Evolutionary conservation across 1,139 yeast species (phyloP), one percentile per base, ranked within the genome.

Genomic region (Saccharomycopsis crataegensis): DNA sequence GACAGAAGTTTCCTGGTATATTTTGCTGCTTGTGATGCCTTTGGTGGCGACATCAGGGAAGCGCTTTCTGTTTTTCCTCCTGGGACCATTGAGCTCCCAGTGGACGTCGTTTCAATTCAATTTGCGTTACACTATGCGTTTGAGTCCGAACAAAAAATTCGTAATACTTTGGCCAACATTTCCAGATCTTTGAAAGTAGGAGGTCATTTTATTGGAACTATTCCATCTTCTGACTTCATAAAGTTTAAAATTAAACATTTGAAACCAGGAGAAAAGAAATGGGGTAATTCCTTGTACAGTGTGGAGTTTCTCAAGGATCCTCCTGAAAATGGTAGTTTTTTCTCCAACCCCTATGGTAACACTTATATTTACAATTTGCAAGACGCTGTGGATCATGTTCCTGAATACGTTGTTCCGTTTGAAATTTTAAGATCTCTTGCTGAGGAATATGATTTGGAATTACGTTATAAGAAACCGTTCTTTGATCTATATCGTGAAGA

Each of bases 341-440:
- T 41, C 17, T 32, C 42, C 5, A 44, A 48, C 3, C 51, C 57
- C 1, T 91, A 75, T 66, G 99, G 99, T 0, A 87, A 90, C 67
- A 76, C 80, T 62, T 93, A 93, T 67, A 80, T 79, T 52, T 93
- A 88, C 65, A 88, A 76, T 70, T 72, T 93, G 58, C 83, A 83
- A 60, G 99, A 93, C 70, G 99, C 99, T 0, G 94, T 93, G 49
- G 97, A 89, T 59, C 84, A 93, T 63, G 97, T 93, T 8, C 98
- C 98, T 0, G 99, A 93, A 65, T 93, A 87, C 64, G 94, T 93
- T n/a, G 97, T 93, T 6, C 99, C 98, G 0, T 90, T 93, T 70
- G 97, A 93, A 63, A 80, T 86, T 0, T 79, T 93, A 57, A 76
- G 96, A 65, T 79, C 84, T 57, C 70, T 90, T 51, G 94, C 96